Conservation (phyloP, 1,284 basidiomycete species). For the Schizophyllum amplum region DNA sequence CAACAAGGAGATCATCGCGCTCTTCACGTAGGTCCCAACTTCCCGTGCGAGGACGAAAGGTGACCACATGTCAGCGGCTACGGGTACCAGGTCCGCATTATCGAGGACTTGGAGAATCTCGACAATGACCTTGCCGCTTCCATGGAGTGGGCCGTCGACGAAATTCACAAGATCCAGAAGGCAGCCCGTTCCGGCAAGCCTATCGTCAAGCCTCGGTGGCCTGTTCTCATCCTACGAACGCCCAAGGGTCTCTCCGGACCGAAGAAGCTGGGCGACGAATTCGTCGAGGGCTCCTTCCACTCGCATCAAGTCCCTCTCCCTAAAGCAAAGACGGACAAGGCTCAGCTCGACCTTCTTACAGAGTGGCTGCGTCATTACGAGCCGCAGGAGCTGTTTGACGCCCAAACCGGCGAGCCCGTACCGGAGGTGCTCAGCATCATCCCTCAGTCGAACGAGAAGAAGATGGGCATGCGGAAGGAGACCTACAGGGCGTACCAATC, state of each 20-base stretch:
- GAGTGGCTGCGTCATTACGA: constrained; percentile 66
- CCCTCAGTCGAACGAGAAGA: constrained; percentile 44
- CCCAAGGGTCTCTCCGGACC: constrained; percentile 78
- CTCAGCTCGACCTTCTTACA: constrained; percentile 57
- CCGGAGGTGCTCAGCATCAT: constrained; percentile 48
- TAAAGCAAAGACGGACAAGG: constrained; percentile 50
- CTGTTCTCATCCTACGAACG: constrained; percentile 74
- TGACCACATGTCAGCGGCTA: constrained; percentile 45
- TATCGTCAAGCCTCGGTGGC: constrained; percentile 81
- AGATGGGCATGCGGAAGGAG: constrained; percentile 60
- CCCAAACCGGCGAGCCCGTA: constrained; percentile 36
- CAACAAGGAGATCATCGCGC: constrained; percentile 64
- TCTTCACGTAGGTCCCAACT: constrained; percentile 45
- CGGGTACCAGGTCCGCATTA: constrained; percentile 81
- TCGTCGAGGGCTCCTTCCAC: constrained; percentile 71
- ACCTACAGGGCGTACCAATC: constrained; percentile 56
- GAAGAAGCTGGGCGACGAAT: constrained; percentile 53
- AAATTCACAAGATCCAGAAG: constrained; percentile 72
- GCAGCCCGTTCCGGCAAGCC: constrained; percentile 71
- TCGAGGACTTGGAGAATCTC: constrained; percentile 62
- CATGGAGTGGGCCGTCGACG: constrained; percentile 74
- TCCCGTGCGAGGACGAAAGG: constrained; percentile 6
- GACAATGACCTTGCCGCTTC: constrained; percentile 70
- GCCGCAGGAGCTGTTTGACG: constrained; percentile 53
- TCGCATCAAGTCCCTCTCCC: constrained; percentile 81